phyloP scores from a whole-genome alignment of 495 filamentous ascomycete species.

The Arthonia radiata region DNA sequence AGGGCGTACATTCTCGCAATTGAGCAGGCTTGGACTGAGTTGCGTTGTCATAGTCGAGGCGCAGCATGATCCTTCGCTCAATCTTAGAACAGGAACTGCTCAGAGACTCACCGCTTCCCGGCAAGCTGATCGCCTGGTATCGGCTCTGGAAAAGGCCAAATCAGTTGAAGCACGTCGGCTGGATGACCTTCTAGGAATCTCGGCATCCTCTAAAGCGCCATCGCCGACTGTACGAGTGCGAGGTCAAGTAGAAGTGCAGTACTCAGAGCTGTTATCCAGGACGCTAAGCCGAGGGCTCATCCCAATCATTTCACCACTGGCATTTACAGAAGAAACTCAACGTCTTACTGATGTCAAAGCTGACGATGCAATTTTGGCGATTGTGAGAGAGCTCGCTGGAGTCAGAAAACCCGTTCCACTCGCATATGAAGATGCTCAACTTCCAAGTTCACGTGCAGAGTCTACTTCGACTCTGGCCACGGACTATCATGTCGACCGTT shows the following conservation, averaged over 20 bases:
- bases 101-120: constrained; percentile 23
- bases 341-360: constrained; percentile 27
- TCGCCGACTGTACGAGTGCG: constrained; percentile 8
- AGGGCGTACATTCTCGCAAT: constrained; percentile 59
- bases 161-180: constrained; percentile 47
- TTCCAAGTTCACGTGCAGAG: constrained; percentile 18
- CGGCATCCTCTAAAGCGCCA: constrained; percentile 5
- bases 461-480: constrained; percentile 20
- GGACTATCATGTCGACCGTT: constrained; percentile 47
- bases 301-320: constrained; percentile 32
- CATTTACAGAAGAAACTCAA: constrained; percentile 34
- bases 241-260: constrained; percentile 19
- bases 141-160: constrained; percentile 44
- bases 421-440: constrained; percentile 25
- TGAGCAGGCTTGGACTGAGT: constrained; percentile 53
- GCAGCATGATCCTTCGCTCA: constrained; percentile 1
- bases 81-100: constrained; percentile 1
- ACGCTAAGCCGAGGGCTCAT: no score
- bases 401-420: constrained; percentile 12
- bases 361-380: constrained; percentile 42
- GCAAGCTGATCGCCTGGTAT: constrained; percentile 50
- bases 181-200: no score
- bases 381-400: constrained; percentile 50
- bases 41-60: constrained; percentile 60
- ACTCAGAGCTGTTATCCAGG: no score